Evolutionary conservation across 2,329 filamentous ascomycete genomes (phyloP).

Genomic region (Cryphonectria japonica): DNA sequence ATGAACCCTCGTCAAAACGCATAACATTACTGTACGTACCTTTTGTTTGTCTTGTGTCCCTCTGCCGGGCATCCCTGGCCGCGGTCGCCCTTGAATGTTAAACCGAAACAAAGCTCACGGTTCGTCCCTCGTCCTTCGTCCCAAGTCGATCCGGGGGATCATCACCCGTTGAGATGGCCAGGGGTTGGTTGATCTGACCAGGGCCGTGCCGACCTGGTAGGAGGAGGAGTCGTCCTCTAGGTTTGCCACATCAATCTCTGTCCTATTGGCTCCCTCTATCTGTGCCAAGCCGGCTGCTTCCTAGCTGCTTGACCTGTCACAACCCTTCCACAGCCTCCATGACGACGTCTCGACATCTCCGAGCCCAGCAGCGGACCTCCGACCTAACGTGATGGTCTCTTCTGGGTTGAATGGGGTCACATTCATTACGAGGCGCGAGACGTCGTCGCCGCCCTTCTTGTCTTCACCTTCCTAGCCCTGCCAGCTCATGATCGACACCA

Average conservation of each 20-base stretch:
- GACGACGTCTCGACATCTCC: not conserved
- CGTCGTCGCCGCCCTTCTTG: not conserved
- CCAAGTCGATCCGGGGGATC: not conserved
- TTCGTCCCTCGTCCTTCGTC: not conserved
- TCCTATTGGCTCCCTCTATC: not conserved
- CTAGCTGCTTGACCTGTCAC: not conserved
- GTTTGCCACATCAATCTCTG: not conserved
- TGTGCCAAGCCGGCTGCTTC: not conserved
- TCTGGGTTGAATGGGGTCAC: not conserved
- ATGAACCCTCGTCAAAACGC: not conserved
- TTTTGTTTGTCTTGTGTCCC: not conserved
- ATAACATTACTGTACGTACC: not conserved
- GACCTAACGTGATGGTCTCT: not conserved
- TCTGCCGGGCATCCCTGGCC: not conserved
- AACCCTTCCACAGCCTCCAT: not conserved
- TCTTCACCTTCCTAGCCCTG: not conserved
- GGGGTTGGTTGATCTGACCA: not conserved
- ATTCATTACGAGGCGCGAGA: not conserved
- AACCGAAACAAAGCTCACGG: not conserved
- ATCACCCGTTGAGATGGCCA: not conserved
- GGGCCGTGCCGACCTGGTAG: not conserved
- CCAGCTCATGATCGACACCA: not conserved
- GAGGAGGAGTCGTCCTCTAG: not conserved
- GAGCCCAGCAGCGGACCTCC: not conserved
- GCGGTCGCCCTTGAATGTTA: not conserved